Base-by-base conservation (phyloP, 2,329 filamentous ascomycete genomes). In the Metarhizium humberi region DNA sequence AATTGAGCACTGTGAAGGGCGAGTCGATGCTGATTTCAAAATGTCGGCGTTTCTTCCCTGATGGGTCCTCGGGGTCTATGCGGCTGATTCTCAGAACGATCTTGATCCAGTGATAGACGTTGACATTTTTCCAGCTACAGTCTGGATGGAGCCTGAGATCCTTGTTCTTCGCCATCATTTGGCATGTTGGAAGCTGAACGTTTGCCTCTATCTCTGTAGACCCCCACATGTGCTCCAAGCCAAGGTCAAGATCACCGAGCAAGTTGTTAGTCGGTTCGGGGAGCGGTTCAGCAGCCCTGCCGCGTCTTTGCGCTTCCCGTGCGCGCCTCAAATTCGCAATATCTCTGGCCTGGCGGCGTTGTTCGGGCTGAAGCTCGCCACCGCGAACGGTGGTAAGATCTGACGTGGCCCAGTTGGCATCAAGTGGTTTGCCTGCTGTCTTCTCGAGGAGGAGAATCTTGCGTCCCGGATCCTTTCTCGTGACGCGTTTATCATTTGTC, bases 21-120 rank as follows among this genome's bases (percentile, higher is more conserved):
- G 91, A 96, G 71, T 96, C 92, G 63, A 96, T 96, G 61, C 90
- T 95, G 64, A 96, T 96, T 70, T 96, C 92, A 62, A 95, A 96
- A 67, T 96, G 92, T 38, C 91, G 82, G 59, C 91, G 83, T 66
- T 92, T 92, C 59, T 75, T 79, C 40, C 79, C 79, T 1, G 76
- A 77, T 0, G 90, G 85, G 63, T 95, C 88, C 11, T 86, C 83
- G 43, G 85, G 81, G 63, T 96, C 92, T 14, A 87, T 76, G 63
- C 90, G 90, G 34, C 91, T 96, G 50, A 96, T 85, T 53, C 92
- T 87, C 84, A 96, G 89, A 58, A 96, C 90, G 65, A 96, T 90
- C 89, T 96, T 96, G 70, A 96, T 95, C 91, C 91, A 96, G 68
- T 96, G 92, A 67, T 90, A 90, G 54, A 96, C 91, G 64, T 94